Evolutionary conservation across 1,284 basidiomycete species (phyloP).

Genomic region (Entoloma clypeatum): DNA sequence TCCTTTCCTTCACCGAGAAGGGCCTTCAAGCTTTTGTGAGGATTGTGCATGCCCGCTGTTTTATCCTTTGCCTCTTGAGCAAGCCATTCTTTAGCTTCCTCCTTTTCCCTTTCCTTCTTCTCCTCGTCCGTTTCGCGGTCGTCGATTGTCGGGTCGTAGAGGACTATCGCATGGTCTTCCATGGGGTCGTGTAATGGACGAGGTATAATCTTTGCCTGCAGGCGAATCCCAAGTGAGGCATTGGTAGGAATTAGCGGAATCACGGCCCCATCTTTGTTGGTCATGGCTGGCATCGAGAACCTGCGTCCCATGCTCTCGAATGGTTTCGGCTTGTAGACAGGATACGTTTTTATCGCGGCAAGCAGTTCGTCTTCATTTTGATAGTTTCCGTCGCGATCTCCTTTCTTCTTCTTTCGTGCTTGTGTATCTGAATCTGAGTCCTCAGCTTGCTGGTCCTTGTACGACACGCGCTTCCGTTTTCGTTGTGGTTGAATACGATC

Average conservation of each 20-base stretch:
- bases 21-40: constrained; percentile 87
- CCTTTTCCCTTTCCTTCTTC: constrained; percentile 62
- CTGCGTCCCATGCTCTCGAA: constrained; percentile 59
- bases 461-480: constrained; percentile 81
- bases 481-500: constrained; percentile 63
- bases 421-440: constrained; percentile 51
- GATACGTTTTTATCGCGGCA: constrained; percentile 70
- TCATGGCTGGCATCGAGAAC: constrained; percentile 90
- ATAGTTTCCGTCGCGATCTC: constrained; percentile 50
- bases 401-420: constrained; percentile 57
- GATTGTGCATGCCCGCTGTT: constrained; percentile 71
- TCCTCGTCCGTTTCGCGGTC: constrained; percentile 86
- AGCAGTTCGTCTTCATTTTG: constrained; percentile 54
- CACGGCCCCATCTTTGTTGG: constrained; percentile 70
- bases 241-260: constrained; percentile 66
- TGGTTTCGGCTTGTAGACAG: constrained; percentile 82
- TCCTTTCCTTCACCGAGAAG: constrained; percentile 77
- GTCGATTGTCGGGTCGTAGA: constrained; percentile 97
- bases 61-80: constrained; percentile 66
- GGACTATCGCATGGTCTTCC: constrained; percentile 95
- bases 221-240: constrained; percentile 83
- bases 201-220: constrained; percentile 80
- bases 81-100: constrained; percentile 63
- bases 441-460: constrained; percentile 60
- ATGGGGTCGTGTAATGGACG: constrained; percentile 95